These are phyloP conservation scores for Echinochloa phyllopogon DNA, from an alignment of 176 grass and related monocot species.

Conservation along the genomic window DNA sequence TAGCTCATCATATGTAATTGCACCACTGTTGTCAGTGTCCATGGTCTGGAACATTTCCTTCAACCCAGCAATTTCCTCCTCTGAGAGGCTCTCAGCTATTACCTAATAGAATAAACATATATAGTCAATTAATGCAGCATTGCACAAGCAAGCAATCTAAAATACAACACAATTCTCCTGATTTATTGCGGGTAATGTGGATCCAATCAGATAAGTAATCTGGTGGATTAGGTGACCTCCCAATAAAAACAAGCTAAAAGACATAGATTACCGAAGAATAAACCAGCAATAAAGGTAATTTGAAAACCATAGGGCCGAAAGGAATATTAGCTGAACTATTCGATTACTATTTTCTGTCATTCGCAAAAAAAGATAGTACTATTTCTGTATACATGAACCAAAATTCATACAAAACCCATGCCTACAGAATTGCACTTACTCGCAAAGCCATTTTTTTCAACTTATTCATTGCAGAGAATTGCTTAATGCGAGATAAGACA, in stretches of 20 bases:
- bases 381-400: background rate
- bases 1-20: slow-evolving; percentile 97
- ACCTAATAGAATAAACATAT: slow-evolving; percentile 59
- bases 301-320: background rate
- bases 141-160: slow-evolving; percentile 1
- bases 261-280: background rate
- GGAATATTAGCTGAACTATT: background rate
- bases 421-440: slow-evolving; percentile 49
- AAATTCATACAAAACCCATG: background rate
- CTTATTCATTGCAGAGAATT: slow-evolving; percentile 99
- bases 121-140: slow-evolving; percentile 24
- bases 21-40: slow-evolving; percentile 97
- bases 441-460: slow-evolving; percentile 98
- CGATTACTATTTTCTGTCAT: background rate
- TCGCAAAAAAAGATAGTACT: too few species aligned
- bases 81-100: slow-evolving; percentile 97
- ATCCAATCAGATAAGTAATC: background rate
- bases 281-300: background rate
- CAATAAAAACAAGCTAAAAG: background rate
- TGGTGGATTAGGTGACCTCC: background rate
- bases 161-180: background rate
- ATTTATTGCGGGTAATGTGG: slow-evolving; percentile 1
- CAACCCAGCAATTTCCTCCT: slow-evolving; percentile 98
- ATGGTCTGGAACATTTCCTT: slow-evolving; percentile 98
- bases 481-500: slow-evolving; percentile 95